These are phyloP conservation scores for Lentinula raphanica DNA, from an alignment of 768 basidiomycete genomes.

Conservation along the genomic window DNA sequence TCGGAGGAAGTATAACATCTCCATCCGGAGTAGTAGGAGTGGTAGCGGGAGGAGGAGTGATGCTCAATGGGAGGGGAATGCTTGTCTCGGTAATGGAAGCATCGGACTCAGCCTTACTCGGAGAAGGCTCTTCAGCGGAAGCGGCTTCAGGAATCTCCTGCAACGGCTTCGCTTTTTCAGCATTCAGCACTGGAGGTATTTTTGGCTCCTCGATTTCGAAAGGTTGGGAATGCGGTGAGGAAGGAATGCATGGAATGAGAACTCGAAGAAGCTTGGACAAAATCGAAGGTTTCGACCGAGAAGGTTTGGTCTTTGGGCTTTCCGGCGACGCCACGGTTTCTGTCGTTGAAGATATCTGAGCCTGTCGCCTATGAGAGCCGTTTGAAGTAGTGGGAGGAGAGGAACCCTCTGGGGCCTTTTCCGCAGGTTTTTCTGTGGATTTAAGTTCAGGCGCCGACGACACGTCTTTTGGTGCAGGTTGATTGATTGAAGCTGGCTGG, in stretches of 20 bases:
- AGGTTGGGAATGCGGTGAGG: conserved; percentile 40
- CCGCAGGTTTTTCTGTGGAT: conserved; percentile 5
- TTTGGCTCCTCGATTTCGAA: conserved; percentile 33
- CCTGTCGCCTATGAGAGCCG: conserved; percentile 6
- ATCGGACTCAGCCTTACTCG: conserved; percentile 15
- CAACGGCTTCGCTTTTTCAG: conserved; percentile 23
- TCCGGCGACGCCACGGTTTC: conserved; percentile 4
- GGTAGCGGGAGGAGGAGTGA: conserved; percentile 16
- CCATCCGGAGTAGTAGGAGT: conserved; percentile 23
- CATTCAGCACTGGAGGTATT: conserved; percentile 17
- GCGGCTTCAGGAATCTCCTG: conserved; percentile 1
- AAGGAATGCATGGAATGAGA: conserved; percentile 63
- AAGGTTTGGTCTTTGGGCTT: conserved; percentile 6
- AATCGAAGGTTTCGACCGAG: conserved; percentile 43
- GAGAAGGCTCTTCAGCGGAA: conserved; percentile 2
- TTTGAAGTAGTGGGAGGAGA: conserved; percentile 11
- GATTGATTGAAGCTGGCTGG: not conserved
- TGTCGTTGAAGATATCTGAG: conserved; percentile 8
- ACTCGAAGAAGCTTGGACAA: conserved; percentile 54
- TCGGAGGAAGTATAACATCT: conserved; percentile 41
- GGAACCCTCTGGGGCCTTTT: conserved; percentile 3
- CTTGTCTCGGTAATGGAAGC: conserved; percentile 32
- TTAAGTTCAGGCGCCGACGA: not conserved
- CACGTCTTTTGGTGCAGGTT: conserved; percentile 1
- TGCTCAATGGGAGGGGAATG: conserved; percentile 29